These are phyloP conservation scores for Periconia digitata DNA, from an alignment of 2,329 filamentous ascomycete species.

Conservation along the genomic window DNA sequence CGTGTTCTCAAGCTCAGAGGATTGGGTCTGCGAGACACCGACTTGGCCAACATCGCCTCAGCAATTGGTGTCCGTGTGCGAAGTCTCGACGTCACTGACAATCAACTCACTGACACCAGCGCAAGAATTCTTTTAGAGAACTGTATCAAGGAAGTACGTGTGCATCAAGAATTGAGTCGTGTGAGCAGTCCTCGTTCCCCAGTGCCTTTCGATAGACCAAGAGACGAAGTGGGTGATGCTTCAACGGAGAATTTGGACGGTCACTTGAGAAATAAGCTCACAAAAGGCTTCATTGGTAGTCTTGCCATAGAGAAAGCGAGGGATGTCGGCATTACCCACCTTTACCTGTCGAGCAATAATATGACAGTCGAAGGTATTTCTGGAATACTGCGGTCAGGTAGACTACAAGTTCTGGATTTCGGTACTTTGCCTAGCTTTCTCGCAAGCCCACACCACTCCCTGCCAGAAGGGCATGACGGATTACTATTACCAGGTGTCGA, in stretches of 20 bases:
- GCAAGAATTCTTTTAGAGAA: slow-evolving; percentile 54
- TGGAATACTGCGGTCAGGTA: slow-evolving; percentile 53
- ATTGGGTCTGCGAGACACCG: slow-evolving; percentile 56
- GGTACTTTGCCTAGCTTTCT: slow-evolving; percentile 47
- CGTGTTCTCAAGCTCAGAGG: slow-evolving; percentile 60
- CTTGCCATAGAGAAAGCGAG: slow-evolving; percentile 59
- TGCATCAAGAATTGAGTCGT: slow-evolving; percentile 8
- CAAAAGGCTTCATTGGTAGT: slow-evolving; percentile 50
- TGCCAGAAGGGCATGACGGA: slow-evolving; percentile 25
- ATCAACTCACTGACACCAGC: slow-evolving; percentile 58
- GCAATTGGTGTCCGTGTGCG: slow-evolving; percentile 56
- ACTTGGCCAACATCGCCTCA: slow-evolving; percentile 55
- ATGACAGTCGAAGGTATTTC: slow-evolving; percentile 59
- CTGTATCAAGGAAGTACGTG: slow-evolving; percentile 47
- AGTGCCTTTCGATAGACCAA: slow-evolving; percentile 31
- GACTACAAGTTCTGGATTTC: slow-evolving; percentile 58
- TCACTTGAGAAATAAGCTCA: slow-evolving; percentile 48
- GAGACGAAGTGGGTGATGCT: slow-evolving; percentile 34
- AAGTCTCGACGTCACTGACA: slow-evolving; percentile 60
- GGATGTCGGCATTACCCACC: slow-evolving; percentile 59
- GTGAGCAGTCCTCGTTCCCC: slow-evolving; percentile 19
- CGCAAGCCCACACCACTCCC: slow-evolving; percentile 18
- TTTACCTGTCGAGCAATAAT: slow-evolving; percentile 59
- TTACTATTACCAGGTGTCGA: slow-evolving; percentile 52
- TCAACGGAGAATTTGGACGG: slow-evolving; percentile 54